Evolutionary conservation across 2,329 filamentous ascomycete genomes (phyloP), one percentile per base, ranked within the genome.

Genomic region (Aspergillus flavus): DNA sequence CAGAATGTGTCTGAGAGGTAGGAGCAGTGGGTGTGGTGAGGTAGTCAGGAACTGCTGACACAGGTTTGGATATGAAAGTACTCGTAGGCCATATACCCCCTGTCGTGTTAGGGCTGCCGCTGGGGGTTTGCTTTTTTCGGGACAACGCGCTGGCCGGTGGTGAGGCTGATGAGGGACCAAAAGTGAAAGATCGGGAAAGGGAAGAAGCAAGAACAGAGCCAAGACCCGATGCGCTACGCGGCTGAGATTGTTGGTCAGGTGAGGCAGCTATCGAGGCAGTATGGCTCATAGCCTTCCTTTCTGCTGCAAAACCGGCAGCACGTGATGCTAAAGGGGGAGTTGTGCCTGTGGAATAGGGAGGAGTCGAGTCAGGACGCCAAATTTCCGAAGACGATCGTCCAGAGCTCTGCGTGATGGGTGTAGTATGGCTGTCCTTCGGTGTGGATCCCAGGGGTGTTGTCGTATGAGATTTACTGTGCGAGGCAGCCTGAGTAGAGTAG

Each of bases 301-400:
- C 76, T 9, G 72, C 72, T 26, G 76, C 72, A 16, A 80, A 77
- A 21, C 78, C 78, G 54, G 74, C 73, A 26, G 75, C 71, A 58
- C 81, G 80, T 30, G 81, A 79, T 43, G 78, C 68, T 28, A 76
- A 74, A 6, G 85, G 85, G 53, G 84, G 84, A 3, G 84, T 86
- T 26, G 79, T 81, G 19, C 82, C 82, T 1, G 81, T 84, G 3
- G 84, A 86, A 67, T 82, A 82, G 1, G 84, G 81, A 3, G 83
- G 84, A 3, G 82, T 79, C 3, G 83, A 80, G 56, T 82, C 82
- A 53, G 79, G 78, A 28, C 81, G 79, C 80, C 82, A 84, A 4
- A 80, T 77, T 46, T 84, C 84, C 59, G 82, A 80, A 4, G 82
- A 84, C 10, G 84, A 86, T 10, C 79, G 79, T 61, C 80, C 79